Evolutionary conservation across 1,139 yeast species (phyloP).

Genomic region (Suhomyces bribrorum): DNA sequence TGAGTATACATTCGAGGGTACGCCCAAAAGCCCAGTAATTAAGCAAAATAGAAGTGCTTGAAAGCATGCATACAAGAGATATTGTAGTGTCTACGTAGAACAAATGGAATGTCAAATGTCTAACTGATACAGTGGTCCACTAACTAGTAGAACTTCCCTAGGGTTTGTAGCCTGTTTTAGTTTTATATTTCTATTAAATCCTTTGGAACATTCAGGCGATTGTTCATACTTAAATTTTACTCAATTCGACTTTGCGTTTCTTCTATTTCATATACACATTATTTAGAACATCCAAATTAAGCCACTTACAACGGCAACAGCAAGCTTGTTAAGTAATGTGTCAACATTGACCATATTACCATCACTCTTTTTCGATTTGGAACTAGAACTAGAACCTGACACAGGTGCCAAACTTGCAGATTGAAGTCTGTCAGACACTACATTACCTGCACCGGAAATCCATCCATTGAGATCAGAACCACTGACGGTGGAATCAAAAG

Average conservation of each 20-base stretch:
- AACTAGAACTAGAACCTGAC: conserved; percentile 19
- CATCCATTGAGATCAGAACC: conserved; percentile 38
- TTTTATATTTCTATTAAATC: too few species aligned
- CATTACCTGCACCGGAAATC: conserved; percentile 29
- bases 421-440: conserved; percentile 24
- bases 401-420: conserved; percentile 25
- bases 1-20: too few species aligned
- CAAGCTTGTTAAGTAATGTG: conserved; percentile 18
- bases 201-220: too few species aligned
- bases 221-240: background rate
- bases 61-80: too few species aligned
- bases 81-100: too few species aligned
- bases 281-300: conserved; percentile 19
- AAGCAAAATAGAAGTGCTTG: too few species aligned
- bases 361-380: conserved; percentile 26
- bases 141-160: too few species aligned
- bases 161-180: too few species aligned
- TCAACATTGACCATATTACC: conserved; percentile 18
- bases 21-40: too few species aligned
- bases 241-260: background rate
- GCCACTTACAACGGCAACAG: conserved; percentile 21
- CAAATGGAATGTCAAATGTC: too few species aligned
- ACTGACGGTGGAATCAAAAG: conserved; percentile 41
- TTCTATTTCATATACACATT: conserved; percentile 1
- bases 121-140: too few species aligned